Conservation (phyloP, 345 rosid species). For the Nasturtium officinale region DNA sequence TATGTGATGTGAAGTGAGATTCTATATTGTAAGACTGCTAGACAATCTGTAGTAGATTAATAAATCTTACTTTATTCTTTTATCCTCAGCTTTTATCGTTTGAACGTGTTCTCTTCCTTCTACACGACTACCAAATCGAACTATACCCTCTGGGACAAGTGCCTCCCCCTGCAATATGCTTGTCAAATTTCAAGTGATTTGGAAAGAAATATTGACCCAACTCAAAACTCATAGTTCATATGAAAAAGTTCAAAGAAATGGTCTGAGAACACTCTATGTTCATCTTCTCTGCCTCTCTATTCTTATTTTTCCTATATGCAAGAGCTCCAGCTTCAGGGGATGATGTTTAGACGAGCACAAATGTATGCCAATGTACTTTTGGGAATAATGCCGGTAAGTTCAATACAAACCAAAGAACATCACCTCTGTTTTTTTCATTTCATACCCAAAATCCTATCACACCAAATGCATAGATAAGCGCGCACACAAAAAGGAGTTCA, state of each 20-base stretch:
- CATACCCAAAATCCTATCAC: neutral
- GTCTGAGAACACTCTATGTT: neutral
- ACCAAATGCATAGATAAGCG: neutral
- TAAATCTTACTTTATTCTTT: constrained; percentile 60
- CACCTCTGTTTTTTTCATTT: neutral
- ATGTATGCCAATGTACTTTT: neutral
- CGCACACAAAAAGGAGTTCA: neutral
- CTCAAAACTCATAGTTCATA: constrained; percentile 6
- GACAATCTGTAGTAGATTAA: constrained; percentile 1
- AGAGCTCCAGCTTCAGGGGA: neutral
- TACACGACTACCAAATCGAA: constrained; percentile 61
- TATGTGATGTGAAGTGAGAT: constrained; percentile 6
- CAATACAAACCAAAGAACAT: neutral
- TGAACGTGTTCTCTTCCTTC: constrained; percentile 75
- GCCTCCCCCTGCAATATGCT: constrained; percentile 77
- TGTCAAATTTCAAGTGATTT: constrained; percentile 1
- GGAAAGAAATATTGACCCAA: constrained; percentile 12
- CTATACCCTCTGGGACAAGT: constrained; percentile 81
- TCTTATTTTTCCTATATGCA: neutral
- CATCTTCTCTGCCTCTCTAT: neutral
- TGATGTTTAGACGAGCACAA: neutral
- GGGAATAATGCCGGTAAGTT: neutral
- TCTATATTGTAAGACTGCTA: constrained; percentile 3
- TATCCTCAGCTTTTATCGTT: constrained; percentile 66
- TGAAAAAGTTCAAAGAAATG: constrained; percentile 8